Evolutionary conservation across 768 basidiomycete species (phyloP).

Genomic region (Roridomyces roridus): DNA sequence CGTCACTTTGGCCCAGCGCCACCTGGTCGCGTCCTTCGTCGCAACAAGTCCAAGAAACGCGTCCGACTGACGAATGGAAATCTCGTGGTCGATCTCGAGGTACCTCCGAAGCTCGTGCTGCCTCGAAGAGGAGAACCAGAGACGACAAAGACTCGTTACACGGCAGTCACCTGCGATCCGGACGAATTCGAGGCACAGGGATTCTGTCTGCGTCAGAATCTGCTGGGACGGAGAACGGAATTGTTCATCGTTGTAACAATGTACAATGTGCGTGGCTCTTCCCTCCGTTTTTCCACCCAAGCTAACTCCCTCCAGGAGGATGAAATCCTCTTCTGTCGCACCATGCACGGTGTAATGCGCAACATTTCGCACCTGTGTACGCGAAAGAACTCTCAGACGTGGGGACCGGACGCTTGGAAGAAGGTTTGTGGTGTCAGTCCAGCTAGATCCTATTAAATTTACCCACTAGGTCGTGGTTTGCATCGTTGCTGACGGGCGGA

Average conservation of each 20-base stretch:
- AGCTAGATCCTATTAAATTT: not conserved
- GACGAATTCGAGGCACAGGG: conserved; percentile 87
- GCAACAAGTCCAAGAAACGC: conserved; percentile 78
- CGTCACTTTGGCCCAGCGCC: conserved; percentile 92
- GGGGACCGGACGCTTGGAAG: conserved; percentile 97
- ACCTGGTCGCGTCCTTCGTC: conserved; percentile 73
- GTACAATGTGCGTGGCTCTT: conserved; percentile 81
- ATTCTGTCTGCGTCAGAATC: conserved; percentile 86
- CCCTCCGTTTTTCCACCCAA: not conserved
- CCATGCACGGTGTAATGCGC: conserved; percentile 93
- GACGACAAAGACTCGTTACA: conserved; percentile 77
- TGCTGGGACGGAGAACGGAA: conserved; percentile 82
- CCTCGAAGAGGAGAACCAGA: conserved; percentile 75
- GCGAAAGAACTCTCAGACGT: conserved; percentile 89
- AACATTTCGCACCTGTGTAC: conserved; percentile 84
- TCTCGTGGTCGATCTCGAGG: conserved; percentile 81
- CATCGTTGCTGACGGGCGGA: conserved; percentile 88
- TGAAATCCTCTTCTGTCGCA: conserved; percentile 90
- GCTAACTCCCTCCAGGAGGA: conserved; percentile 62
- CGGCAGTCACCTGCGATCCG: conserved; percentile 93
- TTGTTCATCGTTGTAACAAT: conserved; percentile 95
- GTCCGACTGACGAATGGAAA: conserved; percentile 89
- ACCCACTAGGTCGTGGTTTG: conserved; percentile 81
- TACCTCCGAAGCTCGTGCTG: conserved; percentile 85
- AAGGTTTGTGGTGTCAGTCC: conserved; percentile 56